Evolutionary conservation across 805 yeast species (phyloP).

Genomic region (Komagataella kurtzmanii): DNA sequence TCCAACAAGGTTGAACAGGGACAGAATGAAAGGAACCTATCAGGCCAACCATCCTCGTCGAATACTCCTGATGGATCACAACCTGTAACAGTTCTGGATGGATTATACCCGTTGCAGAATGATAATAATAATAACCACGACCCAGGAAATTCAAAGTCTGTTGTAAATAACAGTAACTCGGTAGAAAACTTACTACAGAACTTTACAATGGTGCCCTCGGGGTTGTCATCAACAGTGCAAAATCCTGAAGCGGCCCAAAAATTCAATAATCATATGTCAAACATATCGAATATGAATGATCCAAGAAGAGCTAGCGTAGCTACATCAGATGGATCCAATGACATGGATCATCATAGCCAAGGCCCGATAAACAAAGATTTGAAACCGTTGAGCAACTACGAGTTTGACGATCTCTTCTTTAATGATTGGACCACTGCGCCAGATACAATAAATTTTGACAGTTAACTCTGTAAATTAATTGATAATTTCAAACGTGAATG

Average conservation of each 20-base stretch:
- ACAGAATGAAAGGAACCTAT: neutral
- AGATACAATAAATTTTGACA: neutral
- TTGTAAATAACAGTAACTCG: neutral
- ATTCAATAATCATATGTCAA: constrained; percentile 1
- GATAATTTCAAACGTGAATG: neutral
- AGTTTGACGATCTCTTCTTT: constrained; percentile 14
- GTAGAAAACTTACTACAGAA: neutral
- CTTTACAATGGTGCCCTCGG: constrained; percentile 2
- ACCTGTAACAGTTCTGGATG: neutral
- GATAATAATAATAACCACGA: neutral
- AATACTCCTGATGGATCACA: neutral
- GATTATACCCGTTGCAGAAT: neutral
- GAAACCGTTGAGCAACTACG: constrained; percentile 5
- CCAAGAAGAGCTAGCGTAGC: neutral
- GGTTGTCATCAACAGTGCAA: constrained; percentile 2
- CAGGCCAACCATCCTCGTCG: neutral
- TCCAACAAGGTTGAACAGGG: constrained; percentile 1
- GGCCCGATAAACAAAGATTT: neutral
- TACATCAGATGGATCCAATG: neutral
- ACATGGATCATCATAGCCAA: neutral
- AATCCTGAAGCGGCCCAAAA: constrained; percentile 1
- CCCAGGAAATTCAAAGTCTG: neutral
- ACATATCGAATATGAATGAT: constrained; percentile 1
- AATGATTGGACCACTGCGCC: constrained; percentile 13
- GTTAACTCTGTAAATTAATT: neutral